Base-by-base conservation (phyloP, 768 basidiomycete genomes). In the Kwoniella sp. region DNA sequence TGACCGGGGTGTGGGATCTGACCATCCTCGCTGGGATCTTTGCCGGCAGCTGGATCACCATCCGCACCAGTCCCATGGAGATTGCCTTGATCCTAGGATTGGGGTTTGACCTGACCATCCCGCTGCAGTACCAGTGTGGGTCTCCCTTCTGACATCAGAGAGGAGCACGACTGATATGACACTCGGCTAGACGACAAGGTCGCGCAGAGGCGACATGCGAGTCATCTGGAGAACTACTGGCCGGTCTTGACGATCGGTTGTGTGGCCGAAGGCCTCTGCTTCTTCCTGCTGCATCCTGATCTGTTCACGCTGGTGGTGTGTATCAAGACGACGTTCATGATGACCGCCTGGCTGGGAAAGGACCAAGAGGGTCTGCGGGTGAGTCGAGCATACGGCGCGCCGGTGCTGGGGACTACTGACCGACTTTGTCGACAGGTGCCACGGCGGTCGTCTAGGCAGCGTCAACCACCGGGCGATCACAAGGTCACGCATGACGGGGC, bases 251-350 rank as follows among this genome's bases (percentile, higher is more conserved):
- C 45, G 25, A 46, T 62, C 22, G 60, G 47, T 8, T 52, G 52
- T 14, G 42, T 43, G 6, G 32, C 57, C 7, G 62, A 68, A 34
- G 34, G 41, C 19, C 45, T 43, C 7, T 49, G 47, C 5, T 64
- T 62, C 45, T 57, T 68, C 39, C 37, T 64, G 11, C 32, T 64
- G 28, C 59, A 62, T 47, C 60, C 60, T 17, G 60, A 64, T n/a
- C 46, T 68, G n/a, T 64, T 68, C 50, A 64, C 66, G 0, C 48
- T 68, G 10, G 46, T 64, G 0, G 60, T 63, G n/a, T 64, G 62
- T 33, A 23, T 64, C 55, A 68, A 68, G 49, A 64, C 66, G 19
- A 53, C 60, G 0, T 41, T 37, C 20, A 11, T 34, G 26, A 22
- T 49, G 39, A 2, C 38, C 11, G 40, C 40, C 2, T 55, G 53